A percentile compares a stretch with the other conserved stretches of the same genome.
phyloP scores from a whole-genome alignment of 148 eudicot species.

The Heliamphora exappendiculata region DNA sequence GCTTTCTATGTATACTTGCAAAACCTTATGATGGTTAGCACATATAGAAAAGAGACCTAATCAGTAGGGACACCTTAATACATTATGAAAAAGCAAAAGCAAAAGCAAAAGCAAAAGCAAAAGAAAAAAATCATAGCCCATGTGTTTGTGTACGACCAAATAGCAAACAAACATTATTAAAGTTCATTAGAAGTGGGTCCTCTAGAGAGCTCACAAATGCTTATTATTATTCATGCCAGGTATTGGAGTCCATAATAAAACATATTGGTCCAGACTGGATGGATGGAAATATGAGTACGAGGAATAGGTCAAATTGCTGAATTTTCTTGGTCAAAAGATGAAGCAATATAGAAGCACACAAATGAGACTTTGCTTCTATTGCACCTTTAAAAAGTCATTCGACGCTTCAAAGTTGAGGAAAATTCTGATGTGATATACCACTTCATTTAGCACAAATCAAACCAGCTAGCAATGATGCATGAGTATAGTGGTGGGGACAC shows the following conservation, averaged over 20 bases:
- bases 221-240: not conserved
- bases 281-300: not conserved
- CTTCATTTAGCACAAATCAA: not conserved
- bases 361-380: not conserved
- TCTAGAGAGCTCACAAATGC: not conserved
- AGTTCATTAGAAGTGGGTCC: not conserved
- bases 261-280: not conserved
- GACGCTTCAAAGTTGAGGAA: not conserved
- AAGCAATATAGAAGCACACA: not conserved
- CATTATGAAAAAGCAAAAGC: not conserved
- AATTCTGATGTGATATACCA: not conserved
- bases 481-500: not conserved
- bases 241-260: not conserved
- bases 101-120: not conserved
- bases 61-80: not conserved
- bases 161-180: not conserved
- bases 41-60: not conserved
- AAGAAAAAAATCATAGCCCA: not conserved
- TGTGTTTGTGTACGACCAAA: not conserved
- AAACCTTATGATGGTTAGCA: not conserved
- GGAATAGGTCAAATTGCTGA: not conserved
- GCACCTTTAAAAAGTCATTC: not conserved
- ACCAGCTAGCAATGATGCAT: constrained; percentile 1
- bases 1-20: not conserved
- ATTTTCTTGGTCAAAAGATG: not conserved